Conservation (phyloP, 2,329 filamentous ascomycete genomes). For the Pestalotiopsis sp. region DNA sequence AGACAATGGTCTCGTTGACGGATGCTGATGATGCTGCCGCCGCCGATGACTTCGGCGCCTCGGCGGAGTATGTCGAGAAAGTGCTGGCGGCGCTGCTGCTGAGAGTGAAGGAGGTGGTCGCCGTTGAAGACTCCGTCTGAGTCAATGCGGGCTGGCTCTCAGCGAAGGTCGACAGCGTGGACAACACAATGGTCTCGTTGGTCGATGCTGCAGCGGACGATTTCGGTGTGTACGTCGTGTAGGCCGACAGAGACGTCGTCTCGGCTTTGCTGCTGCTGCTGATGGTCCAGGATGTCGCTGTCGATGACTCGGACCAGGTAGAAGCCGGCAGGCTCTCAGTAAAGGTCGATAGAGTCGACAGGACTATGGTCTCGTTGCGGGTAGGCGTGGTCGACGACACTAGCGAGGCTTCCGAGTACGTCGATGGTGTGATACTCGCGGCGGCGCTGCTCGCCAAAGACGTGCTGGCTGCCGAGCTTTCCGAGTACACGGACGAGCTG, state of each 20-base stretch:
- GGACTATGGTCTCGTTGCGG: not conserved
- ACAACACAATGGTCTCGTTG: not conserved
- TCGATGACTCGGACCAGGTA: not conserved
- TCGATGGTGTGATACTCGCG: not conserved
- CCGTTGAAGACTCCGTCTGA: not conserved
- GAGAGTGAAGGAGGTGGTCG: not conserved
- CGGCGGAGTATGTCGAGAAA: no score
- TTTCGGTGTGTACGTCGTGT: not conserved
- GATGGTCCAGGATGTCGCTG: not conserved
- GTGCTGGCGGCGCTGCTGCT: no score
- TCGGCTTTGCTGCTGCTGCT: not conserved
- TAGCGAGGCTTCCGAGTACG: not conserved
- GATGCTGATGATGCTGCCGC: no score
- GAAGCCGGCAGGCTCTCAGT: not conserved
- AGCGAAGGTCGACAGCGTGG: not conserved
- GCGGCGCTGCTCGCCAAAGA: not conserved
- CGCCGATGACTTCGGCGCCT: no score
- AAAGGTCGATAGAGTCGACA: not conserved
- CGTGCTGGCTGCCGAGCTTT: not conserved
- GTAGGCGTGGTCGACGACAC: not conserved
- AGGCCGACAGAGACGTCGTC: not conserved
- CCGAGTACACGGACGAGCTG: not conserved
- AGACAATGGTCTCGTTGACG: no score
- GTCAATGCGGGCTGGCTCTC: not conserved
- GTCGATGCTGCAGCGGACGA: not conserved